These are phyloP conservation scores for Physcomitrellopsis africana DNA, from an alignment of 225 moss, liverwort and hornwort genomes.

Conservation along the genomic window DNA sequence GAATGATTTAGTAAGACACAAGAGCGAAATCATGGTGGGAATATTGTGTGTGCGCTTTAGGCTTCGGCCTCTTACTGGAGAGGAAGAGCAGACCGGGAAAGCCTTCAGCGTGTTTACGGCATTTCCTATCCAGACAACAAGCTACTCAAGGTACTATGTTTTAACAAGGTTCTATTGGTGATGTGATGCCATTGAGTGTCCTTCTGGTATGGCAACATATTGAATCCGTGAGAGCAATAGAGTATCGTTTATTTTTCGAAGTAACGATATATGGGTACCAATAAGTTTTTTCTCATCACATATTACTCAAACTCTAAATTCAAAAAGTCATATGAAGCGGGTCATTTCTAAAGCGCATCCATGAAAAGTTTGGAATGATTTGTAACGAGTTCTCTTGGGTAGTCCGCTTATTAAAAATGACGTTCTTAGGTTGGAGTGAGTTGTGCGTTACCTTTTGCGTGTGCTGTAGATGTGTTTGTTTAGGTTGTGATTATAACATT, in stretches of 20 bases:
- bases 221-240: too few species aligned
- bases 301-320: too few species aligned
- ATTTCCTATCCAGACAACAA: conserved; percentile 94
- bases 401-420: too few species aligned
- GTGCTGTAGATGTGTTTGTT: conserved; percentile 1
- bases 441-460: background rate
- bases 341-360: too few species aligned
- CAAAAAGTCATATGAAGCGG: too few species aligned
- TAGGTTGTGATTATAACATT: background rate
- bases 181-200: background rate
- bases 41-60: conserved; percentile 35
- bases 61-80: conserved; percentile 99
- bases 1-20: background rate
- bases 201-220: too few species aligned
- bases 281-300: too few species aligned
- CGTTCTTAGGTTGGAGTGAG: too few species aligned
- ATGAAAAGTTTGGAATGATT: too few species aligned
- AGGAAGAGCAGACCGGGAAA: conserved; percentile 88
- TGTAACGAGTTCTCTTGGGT: too few species aligned
- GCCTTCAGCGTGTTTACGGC: conserved; percentile 92
- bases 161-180: background rate
- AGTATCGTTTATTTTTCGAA: too few species aligned
- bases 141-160: conserved; percentile 61
- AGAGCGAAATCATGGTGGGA: background rate
- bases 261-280: too few species aligned